Percentiles rank a stretch among this genome's conserved stretches.
Evolutionary conservation across 805 yeast genomes (phyloP).

Genomic region (Saturnispora zaruensis): DNA sequence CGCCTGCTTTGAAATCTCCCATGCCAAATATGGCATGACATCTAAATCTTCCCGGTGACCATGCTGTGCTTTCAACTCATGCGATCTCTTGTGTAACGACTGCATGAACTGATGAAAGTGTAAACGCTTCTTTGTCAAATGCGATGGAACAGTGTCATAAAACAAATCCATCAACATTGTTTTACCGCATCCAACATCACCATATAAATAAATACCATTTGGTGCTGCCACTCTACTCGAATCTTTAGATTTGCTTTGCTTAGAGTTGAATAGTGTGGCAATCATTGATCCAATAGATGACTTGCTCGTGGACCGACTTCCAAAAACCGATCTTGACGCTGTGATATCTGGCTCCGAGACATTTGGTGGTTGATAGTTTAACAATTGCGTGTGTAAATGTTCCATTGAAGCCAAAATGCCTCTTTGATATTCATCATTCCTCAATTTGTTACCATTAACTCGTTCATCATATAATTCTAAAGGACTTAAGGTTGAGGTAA

Average conservation of each 20-base stretch:
- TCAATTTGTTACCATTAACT: slow-evolving; percentile 36
- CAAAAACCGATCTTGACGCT: background rate
- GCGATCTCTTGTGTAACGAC: slow-evolving; percentile 77
- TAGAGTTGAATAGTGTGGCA: slow-evolving; percentile 23
- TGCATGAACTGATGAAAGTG: slow-evolving; percentile 99
- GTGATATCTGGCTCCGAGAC: slow-evolving; percentile 44
- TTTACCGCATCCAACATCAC: slow-evolving; percentile 98
- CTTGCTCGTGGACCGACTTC: slow-evolving; percentile 21
- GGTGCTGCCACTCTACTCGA: slow-evolving; percentile 31
- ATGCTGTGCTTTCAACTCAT: slow-evolving; percentile 57
- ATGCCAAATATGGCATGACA: slow-evolving; percentile 75
- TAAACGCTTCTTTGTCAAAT: slow-evolving; percentile 68
- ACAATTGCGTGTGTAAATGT: slow-evolving; percentile 46
- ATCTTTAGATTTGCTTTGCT: background rate
- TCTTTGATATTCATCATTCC: slow-evolving; percentile 77
- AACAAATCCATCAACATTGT: slow-evolving; percentile 97
- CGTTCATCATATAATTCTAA: slow-evolving; percentile 23
- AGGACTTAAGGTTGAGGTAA: slow-evolving; percentile 20
- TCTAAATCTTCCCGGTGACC: slow-evolving; percentile 64
- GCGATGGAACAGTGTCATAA: slow-evolving; percentile 71
- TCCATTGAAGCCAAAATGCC: slow-evolving; percentile 57
- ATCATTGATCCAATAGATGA: slow-evolving; percentile 26
- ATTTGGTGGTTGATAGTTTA: slow-evolving; percentile 52
- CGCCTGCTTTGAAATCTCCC: slow-evolving; percentile 67
- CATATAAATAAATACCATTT: slow-evolving; percentile 83